phyloP scores from a whole-genome alignment of 192 early-diverging fungal species.

The Linnemannia schmuckeri region DNA sequence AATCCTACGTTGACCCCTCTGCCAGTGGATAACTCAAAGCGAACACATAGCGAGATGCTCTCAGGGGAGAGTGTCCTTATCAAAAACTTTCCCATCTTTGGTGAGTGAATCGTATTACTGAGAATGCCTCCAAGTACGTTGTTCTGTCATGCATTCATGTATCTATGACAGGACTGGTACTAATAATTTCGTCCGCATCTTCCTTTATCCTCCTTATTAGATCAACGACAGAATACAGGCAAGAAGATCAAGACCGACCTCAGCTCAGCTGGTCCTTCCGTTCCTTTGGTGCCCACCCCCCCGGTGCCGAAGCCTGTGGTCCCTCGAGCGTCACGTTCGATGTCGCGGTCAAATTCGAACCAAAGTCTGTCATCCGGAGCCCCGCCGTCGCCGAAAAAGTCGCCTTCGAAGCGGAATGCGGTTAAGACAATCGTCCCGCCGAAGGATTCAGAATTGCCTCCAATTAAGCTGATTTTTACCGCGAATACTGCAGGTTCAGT shows the following conservation, averaged over 20 bases:
- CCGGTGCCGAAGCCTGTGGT: neutral
- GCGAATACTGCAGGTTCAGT: neutral
- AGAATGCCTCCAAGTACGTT: neutral
- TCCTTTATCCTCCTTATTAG: neutral
- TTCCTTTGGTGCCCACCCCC: neutral
- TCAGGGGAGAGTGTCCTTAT: neutral
- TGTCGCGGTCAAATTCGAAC: neutral
- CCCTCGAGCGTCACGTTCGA: neutral
- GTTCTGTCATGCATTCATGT: neutral
- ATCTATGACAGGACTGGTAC: neutral
- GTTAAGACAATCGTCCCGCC: neutral
- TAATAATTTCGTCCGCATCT: constrained; percentile 18
- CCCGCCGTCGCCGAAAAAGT: neutral
- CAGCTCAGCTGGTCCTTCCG: neutral
- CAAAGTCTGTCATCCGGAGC: neutral
- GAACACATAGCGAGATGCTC: constrained; percentile 25
- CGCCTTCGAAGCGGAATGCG: neutral
- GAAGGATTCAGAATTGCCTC: neutral
- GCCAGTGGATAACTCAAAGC: constrained; percentile 20
- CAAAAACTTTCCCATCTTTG: constrained; percentile 27
- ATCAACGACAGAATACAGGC: neutral
- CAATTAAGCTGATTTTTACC: neutral
- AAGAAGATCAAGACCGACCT: neutral
- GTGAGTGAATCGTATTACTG: neutral
- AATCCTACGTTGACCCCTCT: neutral